Evolutionary conservation across 768 basidiomycete species (phyloP), one percentile per base, ranked within the genome.

Genomic region (Collybia sordida): DNA sequence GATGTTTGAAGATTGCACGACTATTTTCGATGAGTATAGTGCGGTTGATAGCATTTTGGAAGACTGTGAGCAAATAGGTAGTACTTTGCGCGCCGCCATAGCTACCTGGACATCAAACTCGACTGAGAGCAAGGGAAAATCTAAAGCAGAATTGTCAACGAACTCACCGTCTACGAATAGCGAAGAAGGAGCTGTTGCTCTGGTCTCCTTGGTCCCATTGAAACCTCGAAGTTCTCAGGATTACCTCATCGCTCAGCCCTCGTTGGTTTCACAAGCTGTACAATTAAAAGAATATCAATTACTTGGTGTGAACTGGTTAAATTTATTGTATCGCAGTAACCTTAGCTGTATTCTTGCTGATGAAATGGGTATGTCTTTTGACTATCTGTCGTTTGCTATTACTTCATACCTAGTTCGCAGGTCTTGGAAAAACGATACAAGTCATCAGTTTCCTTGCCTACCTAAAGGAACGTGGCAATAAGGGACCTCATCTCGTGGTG

Each of bases 371-470:
- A 68, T 59, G 82, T 77, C 46, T 25, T 36, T 41, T 24, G 21
- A 36, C 55, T 22, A 37, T 45, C 41, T 34, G 44, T 27, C 21
- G 27, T 48, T 18, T 27, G 31, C 48, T 56, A 24, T 60, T 51
- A 24, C 19, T 48, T 15, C 27, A 24, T 21, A 3, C 27, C 51
- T 17, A 46, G 47, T 22, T 11, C 3, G 14, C 41, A 97, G 96
- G 96, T 61, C 85, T 99, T 55, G 97, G 97, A 22, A 99, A 99
- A 77, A 99, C 97, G 2, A 90, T 96, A 34, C 97, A 99, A 71
- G 97, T 99, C 47, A 99, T 99, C 65, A 90, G 94, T 47, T 97
- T 99, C 73, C 82, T 98, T 53, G 90, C 95, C 3, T 79, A 90
- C 59, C 76, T 98, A 44, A 91, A 90, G 64, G 90, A 93, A 59